phyloP scores from a whole-genome alignment of 345 rosid genomes.

The sweet orange (Citrus sinensis) region DNA sequence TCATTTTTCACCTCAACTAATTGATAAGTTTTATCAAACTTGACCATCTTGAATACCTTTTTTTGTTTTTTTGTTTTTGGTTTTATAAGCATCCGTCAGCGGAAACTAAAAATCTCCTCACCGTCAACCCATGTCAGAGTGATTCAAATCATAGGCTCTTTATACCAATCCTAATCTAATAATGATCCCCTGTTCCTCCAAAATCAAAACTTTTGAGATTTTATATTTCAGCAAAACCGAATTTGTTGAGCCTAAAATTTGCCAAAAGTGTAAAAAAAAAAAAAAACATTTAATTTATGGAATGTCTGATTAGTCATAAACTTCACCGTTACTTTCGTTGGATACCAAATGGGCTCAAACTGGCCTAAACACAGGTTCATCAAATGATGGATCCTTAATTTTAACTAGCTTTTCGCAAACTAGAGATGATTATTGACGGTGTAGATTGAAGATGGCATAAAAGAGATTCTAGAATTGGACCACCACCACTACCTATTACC shows the following conservation, averaged over 20 bases:
- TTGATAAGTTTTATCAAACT: background rate
- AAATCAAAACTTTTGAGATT: too few relatives aligned
- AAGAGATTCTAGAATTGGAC: slow-evolving; percentile 23
- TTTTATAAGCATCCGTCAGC: too few relatives aligned
- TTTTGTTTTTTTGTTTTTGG: too few relatives aligned
- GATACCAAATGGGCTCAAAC: background rate
- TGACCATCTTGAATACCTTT: too few relatives aligned
- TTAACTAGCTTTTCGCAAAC: background rate
- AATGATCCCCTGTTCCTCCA: too few relatives aligned
- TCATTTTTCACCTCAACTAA: background rate
- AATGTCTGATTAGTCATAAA: background rate
- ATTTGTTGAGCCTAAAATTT: background rate
- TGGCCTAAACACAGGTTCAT: background rate
- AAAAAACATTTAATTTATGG: background rate
- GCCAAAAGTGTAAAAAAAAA: background rate
- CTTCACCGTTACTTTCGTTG: background rate
- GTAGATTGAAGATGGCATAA: background rate
- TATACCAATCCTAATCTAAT: too few relatives aligned
- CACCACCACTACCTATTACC: slow-evolving; percentile 9
- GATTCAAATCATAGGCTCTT: too few relatives aligned
- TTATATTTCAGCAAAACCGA: background rate
- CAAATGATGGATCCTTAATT: background rate
- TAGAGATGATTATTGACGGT: background rate
- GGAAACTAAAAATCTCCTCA: too few relatives aligned
- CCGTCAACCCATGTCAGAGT: too few relatives aligned